phyloP scores from a whole-genome alignment of 805 yeast species.

The Saturnispora silvae region DNA sequence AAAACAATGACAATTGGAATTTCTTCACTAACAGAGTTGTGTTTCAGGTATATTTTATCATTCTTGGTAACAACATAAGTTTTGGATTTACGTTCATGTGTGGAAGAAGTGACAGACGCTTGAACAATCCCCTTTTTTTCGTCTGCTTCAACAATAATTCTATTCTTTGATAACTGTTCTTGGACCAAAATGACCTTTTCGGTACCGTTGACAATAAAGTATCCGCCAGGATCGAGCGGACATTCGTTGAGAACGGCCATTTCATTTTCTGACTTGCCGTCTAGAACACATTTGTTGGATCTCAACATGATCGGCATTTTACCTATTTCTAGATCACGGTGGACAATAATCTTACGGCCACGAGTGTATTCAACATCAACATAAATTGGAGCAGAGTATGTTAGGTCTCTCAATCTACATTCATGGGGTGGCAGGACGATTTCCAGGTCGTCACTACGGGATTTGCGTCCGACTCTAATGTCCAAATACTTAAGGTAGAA shows the following conservation, averaged over 20 bases:
- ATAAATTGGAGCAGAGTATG: conserved; percentile 89
- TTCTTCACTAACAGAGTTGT: conserved; percentile 91
- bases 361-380: conserved; percentile 97
- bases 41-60: conserved; percentile 81
- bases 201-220: conserved; percentile 94
- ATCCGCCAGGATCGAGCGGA: conserved; percentile 98
- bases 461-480: conserved; percentile 78
- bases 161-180: conserved; percentile 91
- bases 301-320: conserved; percentile 98
- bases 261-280: conserved; percentile 63
- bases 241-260: conserved; percentile 92
- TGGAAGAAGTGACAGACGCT: conserved; percentile 95
- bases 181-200: conserved; percentile 95
- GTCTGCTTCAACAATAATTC: conserved; percentile 97
- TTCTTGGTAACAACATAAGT: conserved; percentile 92
- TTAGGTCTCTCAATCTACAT: conserved; percentile 86
- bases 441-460: conserved; percentile 39
- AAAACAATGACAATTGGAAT: conserved; percentile 86
- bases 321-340: conserved; percentile 86
- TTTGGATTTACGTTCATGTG: conserved; percentile 96
- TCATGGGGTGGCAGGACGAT: conserved; percentile 82
- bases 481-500: conserved; percentile 88
- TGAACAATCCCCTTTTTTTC: conserved; percentile 90
- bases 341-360: conserved; percentile 85
- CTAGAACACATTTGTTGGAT: conserved; percentile 81